Base-by-base conservation (phyloP, 2,329 filamentous ascomycete species). In the Trichophyton rubrum region DNA sequence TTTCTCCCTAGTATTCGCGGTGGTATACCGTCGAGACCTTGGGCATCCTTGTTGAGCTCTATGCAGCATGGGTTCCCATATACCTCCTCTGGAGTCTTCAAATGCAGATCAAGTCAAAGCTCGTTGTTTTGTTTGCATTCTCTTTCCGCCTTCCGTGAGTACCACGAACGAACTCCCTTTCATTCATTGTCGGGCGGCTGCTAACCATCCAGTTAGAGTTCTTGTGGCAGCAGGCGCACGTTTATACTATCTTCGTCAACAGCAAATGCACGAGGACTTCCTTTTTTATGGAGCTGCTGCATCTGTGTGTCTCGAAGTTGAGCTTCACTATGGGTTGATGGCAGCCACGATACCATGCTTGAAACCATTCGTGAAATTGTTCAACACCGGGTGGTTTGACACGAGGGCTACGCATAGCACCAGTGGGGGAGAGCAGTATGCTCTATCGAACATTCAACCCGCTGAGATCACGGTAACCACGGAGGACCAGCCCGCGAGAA, bases 121-220 rank as follows among this genome's bases (percentile, higher is more conserved):
- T 65, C 20, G 41, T 65, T 5, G 62, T 65, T 15, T 24, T 65
- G 2, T 64, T 62, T 30, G 64, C 64, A 5, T 65, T 65, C 40
- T 64, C 64, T 22, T 65, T 64, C 47, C 64, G 64, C 24, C 41
- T 65, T 33, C 64, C 64, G 64, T 65, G 35, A 61, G 64, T 65
- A 40, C 41, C 35, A 17, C 20, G 27, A 11, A 15, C 41, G 9
- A 11, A 9, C 3, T 24, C 2, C 38, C 41, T 38, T 3, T 20
- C 8, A 24, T 22, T 9, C 6, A 27, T 51, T 17, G 38, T 33
- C 38, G 30, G 38, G 17, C 30, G 7, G 51, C 13, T 55, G 51
- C 35, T 57, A 57, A 57, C n/a, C 17, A 22, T 30, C 9, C 7
- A 24, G 30, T 33, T 17, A 65, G 64, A 17, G 64, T 65, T 6